Conservation (phyloP, 2,329 filamentous ascomycete genomes). For the Cladobotryum protrusum region DNA sequence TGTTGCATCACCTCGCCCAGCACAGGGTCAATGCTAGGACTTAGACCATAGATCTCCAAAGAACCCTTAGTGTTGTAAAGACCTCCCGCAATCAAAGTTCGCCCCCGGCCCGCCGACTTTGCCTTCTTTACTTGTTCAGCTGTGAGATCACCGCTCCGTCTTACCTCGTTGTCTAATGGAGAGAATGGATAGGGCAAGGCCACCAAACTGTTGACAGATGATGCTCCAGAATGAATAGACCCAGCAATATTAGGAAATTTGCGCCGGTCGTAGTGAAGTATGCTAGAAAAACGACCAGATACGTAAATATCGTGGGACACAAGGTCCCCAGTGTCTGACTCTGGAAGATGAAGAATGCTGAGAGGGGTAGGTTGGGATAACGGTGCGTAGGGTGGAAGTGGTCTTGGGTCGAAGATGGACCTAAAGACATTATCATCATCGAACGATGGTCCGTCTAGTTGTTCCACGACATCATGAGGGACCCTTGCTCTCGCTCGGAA, state of each 20-base stretch:
- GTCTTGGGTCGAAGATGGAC: constrained; percentile 45
- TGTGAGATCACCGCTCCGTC: constrained; percentile 50
- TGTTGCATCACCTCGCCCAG: constrained; percentile 24
- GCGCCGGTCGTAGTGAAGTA: constrained; percentile 82
- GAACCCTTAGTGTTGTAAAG: constrained; percentile 90
- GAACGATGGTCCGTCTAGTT: constrained; percentile 24
- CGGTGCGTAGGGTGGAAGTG: constrained; percentile 56
- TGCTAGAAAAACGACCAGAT: constrained; percentile 80
- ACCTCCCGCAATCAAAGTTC: constrained; percentile 74
- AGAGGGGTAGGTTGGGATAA: constrained; percentile 76
- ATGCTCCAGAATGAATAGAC: constrained; percentile 79
- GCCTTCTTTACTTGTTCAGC: constrained; percentile 46
- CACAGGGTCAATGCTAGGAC: constrained; percentile 21
- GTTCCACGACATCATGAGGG: constrained; percentile 29
- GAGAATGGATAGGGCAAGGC: constrained; percentile 64
- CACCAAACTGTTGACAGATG: constrained; percentile 64
- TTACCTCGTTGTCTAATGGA: constrained; percentile 52
- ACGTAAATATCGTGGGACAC: constrained; percentile 79
- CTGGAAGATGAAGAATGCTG: constrained; percentile 72
- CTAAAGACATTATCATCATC: constrained; percentile 26
- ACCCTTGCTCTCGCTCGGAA: constrained; percentile 44
- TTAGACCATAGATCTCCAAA: constrained; percentile 74
- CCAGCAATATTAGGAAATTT: constrained; percentile 72
- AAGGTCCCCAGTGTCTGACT: constrained; percentile 42
- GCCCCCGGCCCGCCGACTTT: constrained; percentile 47